Conservation (phyloP, 768 basidiomycete genomes). For the Cystofilobasidium bisporidii region DNA sequence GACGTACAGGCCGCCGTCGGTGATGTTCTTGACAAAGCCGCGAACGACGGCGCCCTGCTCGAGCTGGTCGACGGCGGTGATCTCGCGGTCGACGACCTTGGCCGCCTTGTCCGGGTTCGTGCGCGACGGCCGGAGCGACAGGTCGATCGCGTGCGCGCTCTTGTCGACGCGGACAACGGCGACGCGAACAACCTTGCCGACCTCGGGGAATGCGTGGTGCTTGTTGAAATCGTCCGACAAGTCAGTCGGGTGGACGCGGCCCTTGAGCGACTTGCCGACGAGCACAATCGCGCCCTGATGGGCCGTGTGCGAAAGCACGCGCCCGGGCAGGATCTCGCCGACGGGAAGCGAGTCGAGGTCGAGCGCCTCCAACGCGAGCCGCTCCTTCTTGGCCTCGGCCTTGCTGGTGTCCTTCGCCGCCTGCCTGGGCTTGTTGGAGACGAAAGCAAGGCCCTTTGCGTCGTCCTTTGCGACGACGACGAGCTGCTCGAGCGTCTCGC, state of each 20-base stretch:
- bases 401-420: conserved; percentile 28
- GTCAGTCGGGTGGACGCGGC: conserved; percentile 73
- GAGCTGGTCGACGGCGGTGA: conserved; percentile 53
- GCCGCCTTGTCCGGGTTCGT: conserved; percentile 46
- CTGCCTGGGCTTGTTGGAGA: conserved; percentile 47
- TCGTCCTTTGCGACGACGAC: conserved; percentile 81
- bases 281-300: conserved; percentile 64
- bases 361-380: conserved; percentile 42
- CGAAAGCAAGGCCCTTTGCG: conserved; percentile 76
- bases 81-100: conserved; percentile 58
- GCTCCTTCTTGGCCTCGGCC: conserved; percentile 18
- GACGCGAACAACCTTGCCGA: conserved; percentile 61
- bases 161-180: conserved; percentile 61
- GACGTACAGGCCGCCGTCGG: conserved; percentile 82
- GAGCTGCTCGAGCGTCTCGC: conserved; percentile 63
- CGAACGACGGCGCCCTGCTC: conserved; percentile 65
- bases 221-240: conserved; percentile 65
- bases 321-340: conserved; percentile 69
- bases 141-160: conserved; percentile 56
- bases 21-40: conserved; percentile 81
- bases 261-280: conserved; percentile 59
- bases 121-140: conserved; percentile 71
- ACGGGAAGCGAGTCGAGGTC: conserved; percentile 54
- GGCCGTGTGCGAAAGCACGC: conserved; percentile 63
- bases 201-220: conserved; percentile 49